Conservation (phyloP, 345 rosid species). For the Cardamine chenopodiifolia region DNA sequence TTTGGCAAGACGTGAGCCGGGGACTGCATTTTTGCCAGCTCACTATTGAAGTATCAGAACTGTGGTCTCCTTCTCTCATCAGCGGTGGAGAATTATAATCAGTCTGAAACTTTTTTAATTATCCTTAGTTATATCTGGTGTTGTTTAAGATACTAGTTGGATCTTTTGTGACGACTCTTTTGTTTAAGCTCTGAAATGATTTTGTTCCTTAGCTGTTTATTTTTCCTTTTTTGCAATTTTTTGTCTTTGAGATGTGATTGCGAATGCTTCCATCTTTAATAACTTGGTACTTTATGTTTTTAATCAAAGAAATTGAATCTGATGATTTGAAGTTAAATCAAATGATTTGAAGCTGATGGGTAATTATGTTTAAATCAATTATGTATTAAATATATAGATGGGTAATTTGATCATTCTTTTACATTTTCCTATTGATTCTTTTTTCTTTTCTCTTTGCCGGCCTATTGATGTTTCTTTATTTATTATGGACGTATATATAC, state of each 20-base stretch:
- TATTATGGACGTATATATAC: background rate
- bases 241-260: background rate
- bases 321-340: background rate
- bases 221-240: background rate
- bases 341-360: background rate
- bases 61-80: background rate
- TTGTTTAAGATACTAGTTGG: constrained; percentile 21
- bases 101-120: constrained; percentile 25
- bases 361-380: too few species aligned
- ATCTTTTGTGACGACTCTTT: constrained; percentile 21
- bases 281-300: background rate
- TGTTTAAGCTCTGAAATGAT: constrained; percentile 11
- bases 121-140: constrained; percentile 4
- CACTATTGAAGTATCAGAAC: constrained; percentile 42
- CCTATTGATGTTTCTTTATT: background rate
- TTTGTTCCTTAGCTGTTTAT: background rate
- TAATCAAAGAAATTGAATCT: background rate
- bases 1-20: constrained; percentile 61
- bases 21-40: constrained; percentile 57
- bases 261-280: background rate
- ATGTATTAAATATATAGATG: background rate
- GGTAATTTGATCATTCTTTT: background rate
- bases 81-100: constrained; percentile 21
- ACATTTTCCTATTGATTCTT: background rate
- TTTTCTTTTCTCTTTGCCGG: too few species aligned